Base-by-base conservation (phyloP, 352 stramenopile species). In the Pythium angustatum region DNA sequence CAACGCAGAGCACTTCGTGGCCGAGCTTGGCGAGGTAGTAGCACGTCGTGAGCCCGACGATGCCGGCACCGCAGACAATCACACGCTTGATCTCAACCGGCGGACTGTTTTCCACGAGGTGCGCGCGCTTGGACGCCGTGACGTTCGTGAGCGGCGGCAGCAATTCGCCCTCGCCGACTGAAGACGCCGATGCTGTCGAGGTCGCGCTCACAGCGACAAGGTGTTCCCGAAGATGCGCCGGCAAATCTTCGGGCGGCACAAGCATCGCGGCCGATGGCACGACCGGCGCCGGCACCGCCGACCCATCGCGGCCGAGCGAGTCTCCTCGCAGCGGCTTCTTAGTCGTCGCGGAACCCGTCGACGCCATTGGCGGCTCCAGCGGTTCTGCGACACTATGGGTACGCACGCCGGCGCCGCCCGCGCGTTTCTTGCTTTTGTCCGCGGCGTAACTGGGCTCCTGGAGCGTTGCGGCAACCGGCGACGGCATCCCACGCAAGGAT, bases 1-100 rank as follows among this genome's bases (percentile, higher is more conserved):
- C 87, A 14, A 95, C 86, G 45, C 87, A 95, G 7, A 95, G 69
- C 49, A 95, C 87, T 62, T 95, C 87, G 57, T 95, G 87, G 61
- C 87, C 87, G 53, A 90, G 84, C 58, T 90, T 92, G 43, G 84
- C 84, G 24, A 95, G 72, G 65, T 91, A 94, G 66, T 91, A 95
- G 71, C 83, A 93, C 0, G 87, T 95, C 28, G 83, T 93, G 36
- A 95, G 62, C 0, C 87, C 87, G 47, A 95, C 87, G 52, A 95
- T 94, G 34, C 87, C 87, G n/a, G 83, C 87, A 15, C 87, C 87
- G 36, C 85, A 92, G 17, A 95, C 87, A 47, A 95, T 92, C 38
- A 95, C 84, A 65, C 87, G 87, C 66, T 95, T 93, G 59, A 79
- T 64, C 47, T 72, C 59, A 8, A 68, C 54, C 0, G 57, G 50